Base-by-base conservation (phyloP, 768 basidiomycete genomes). In the Erythrobasidium yunnanense region DNA sequence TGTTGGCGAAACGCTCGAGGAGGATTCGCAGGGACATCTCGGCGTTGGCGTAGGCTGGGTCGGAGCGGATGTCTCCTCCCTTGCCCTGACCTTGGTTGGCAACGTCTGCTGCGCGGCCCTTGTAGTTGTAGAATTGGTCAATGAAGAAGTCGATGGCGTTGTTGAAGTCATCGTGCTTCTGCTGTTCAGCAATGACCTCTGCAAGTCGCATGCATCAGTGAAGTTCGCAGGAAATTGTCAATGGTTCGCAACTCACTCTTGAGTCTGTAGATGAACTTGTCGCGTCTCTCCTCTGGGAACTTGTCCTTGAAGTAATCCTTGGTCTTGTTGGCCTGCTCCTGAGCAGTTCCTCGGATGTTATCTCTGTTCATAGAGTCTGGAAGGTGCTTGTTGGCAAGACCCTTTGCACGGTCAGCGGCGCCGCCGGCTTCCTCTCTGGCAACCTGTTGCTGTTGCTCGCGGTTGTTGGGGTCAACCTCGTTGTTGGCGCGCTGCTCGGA, bases 141-240 rank as follows among this genome's bases (percentile, higher is more conserved):
- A 80, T 74, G 73, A 80, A 76, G 75, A 77, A 80, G 42, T 73
- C 73, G 73, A 79, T 77, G 70, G 79, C 78, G 62, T 84, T 84
- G 71, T 90, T 88, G 76, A 95, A 96, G 74, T 93, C 87, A 56
- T 85, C 81, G 77, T 93, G 90, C 73, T 86, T 85, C 77, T 95
- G 91, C 74, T 88, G 91, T 73, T 96, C 92, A 66, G 92, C 81
- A 57, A 95, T 83, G 18, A 58, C 50, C 50, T 53, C 51, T 55
- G 51, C 29, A 20, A 23, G 35, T 87, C 85, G 83, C 57, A 69
- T 62, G 66, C 45, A 18, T n/a, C 33, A 58, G 18, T 32, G 7
- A 52, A 30, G 52, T 17, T 15, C 27, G 34, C 23, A 38, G 27
- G 7, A 4, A 30, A 34, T n/a, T 51, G 34, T 30, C 7, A 65